Evolutionary conservation across 345 rosid genomes (phyloP), one percentile per base, ranked within the genome.

Genomic region (Bretschneidera sinensis): DNA sequence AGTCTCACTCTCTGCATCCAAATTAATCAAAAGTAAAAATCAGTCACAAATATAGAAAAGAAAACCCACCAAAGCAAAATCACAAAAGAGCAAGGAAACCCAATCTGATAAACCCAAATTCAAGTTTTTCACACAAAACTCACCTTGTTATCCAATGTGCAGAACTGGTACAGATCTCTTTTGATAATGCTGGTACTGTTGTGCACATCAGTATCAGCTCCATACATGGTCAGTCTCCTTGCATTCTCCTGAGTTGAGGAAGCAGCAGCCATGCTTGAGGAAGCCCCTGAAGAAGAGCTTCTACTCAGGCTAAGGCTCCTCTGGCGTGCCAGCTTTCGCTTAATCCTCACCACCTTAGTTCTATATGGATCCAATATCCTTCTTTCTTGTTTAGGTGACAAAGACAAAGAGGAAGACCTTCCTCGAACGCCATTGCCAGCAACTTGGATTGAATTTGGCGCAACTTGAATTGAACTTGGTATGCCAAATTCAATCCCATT

Each of bases 271-370:
- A 31, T 25, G 45, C 35, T 35, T 23, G 71, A 25, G 24, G 71
- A 45, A 62, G 61, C 51, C 31, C 18, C 43, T 18, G 77, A 61
- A 66, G 69, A 43, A 59, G 78, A 64, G 54, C 11, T 74, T 62
- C 73, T 78, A 60, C 75, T 67, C 50, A 64, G 55, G 33, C 15
- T 59, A 28, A 82, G 68, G 63, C 73, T 75, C 69, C 72, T 81
- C 19, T 75, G 85, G 59, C 88, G 79, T 7, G 94, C 96, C n/a
- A 79, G 62, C 66, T 78, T 91, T 57, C 97, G 58, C 50, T 74
- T 79, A 48, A 68, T 81, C 76, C 94, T 81, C 0, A 89, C 96
- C 48, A 79, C 20, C 83, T 78, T 86, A 0, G 85, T 76, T 53
- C 6, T 76, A 6, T 66, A 65, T 7, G 88, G 82, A 61, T 80